Conservation (phyloP, 306 rosid species). For the Lagenaria siceraria region DNA sequence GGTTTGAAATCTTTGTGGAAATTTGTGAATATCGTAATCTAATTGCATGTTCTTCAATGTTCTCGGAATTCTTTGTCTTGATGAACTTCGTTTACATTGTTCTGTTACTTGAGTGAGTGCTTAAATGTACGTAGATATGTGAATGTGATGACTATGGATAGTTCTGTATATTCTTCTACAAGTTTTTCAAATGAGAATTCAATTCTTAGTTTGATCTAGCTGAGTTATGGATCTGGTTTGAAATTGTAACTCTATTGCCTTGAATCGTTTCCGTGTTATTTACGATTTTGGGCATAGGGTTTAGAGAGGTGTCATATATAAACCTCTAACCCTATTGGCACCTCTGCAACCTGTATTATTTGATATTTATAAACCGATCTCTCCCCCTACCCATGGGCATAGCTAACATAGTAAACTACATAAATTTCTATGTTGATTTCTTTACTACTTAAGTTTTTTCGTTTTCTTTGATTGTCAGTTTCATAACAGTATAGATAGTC, state of each 20-base stretch:
- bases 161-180: background rate
- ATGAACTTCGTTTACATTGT: background rate
- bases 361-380: too few species aligned
- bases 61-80: background rate
- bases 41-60: background rate
- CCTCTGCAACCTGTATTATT: too few species aligned
- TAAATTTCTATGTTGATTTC: too few species aligned
- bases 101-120: background rate
- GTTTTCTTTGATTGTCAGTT: too few species aligned
- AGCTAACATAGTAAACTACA: too few species aligned
- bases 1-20: background rate
- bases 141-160: background rate
- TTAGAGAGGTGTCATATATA: too few species aligned
- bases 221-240: background rate
- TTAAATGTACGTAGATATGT: background rate
- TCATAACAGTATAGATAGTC: slow-evolving; percentile 5
- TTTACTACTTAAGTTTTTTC: too few species aligned
- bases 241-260: slow-evolving; percentile 1
- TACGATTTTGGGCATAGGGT: too few species aligned
- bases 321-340: too few species aligned
- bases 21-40: background rate
- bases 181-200: background rate
- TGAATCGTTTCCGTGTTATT: too few species aligned
- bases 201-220: background rate
- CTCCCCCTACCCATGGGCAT: too few species aligned